These are phyloP conservation scores for Linaria vulgaris DNA, from an alignment of 257 asterid genomes.

Conservation along the genomic window DNA sequence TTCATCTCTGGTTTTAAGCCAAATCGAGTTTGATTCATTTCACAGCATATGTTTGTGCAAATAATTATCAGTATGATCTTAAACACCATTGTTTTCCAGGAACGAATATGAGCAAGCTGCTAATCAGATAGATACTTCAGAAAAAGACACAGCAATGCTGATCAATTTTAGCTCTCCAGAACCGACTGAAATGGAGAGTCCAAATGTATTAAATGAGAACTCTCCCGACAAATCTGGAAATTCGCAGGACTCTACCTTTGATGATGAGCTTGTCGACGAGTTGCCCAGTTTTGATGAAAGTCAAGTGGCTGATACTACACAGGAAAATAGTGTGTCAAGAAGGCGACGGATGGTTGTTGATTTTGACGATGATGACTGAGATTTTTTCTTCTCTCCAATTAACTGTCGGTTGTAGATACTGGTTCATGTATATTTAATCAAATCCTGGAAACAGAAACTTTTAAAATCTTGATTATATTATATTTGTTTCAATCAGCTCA, in stretches of 20 bases:
- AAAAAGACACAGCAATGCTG: constrained; percentile 13
- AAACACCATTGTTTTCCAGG: constrained; percentile 36
- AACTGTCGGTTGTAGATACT: neutral
- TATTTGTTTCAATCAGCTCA: neutral
- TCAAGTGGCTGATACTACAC: constrained; percentile 28
- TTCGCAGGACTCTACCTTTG: constrained; percentile 25
- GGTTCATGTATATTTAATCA: constrained; percentile 7
- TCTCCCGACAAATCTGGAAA: constrained; percentile 23
- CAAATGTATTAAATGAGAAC: constrained; percentile 20
- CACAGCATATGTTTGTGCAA: neutral
- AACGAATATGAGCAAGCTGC: constrained; percentile 34
- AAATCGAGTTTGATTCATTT: neutral
- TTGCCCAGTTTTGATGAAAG: constrained; percentile 50
- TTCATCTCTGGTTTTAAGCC: no score
- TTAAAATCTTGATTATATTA: neutral
- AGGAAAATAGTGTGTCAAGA: constrained; percentile 39
- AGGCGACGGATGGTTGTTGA: constrained; percentile 81
- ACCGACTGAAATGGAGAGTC: constrained; percentile 24
- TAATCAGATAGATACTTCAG: constrained; percentile 26
- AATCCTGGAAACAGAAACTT: neutral
- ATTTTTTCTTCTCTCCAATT: neutral
- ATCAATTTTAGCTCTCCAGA: constrained; percentile 28
- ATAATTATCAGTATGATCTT: neutral
- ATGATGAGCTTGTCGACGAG: constrained; percentile 31
- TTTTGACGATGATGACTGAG: constrained; percentile 67